Evolutionary conservation across 2,329 filamentous ascomycete species (phyloP), one percentile per base, ranked within the genome.

Genomic region (Metarhizium sp.): DNA sequence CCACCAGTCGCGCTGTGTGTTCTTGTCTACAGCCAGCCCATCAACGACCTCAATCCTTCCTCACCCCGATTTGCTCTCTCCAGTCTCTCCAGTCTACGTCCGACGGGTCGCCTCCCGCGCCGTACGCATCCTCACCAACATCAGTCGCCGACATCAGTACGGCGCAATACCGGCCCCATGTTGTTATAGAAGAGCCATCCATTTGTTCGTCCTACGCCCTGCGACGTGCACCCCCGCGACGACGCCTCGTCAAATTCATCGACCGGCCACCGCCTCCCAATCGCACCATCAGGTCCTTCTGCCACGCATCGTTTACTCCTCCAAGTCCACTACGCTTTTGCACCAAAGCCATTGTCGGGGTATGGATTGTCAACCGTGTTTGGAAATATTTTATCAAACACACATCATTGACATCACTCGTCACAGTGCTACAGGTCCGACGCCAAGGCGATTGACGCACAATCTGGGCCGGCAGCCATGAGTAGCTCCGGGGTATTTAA

Each of bases 141-240:
- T 11, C 45, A 48, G 45, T 30, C 45, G 45, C 45, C 45, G 45
- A 48, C 45, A 48, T 6, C 20, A 29, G 8, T 20, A 48, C 45
- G 45, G 45, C 45, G 20, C 45, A 48, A 56, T 25, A 55, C 57
- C 55, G 58, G 60, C 58, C 65, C 60, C 63, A 70, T 71, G 69
- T 64, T 52, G 63, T 71, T 68, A 69, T 71, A 71, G 67, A 65
- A 66, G 64, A 67, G 60, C 60, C 40, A n/a, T 36, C 32, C 11
- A 51, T 59, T 58, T 58, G 54, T 57, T 58, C 61, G 52, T 59
- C 53, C 54, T 53, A 47, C 57, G 54, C 52, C 38, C 59, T 54
- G 46, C 56, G 40, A 53, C 50, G 32, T 42, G 52, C 52, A 56
- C 49, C 40, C 36, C 50, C 34, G 53, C 18, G 18, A 32, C 47